Percentiles rank a stretch among this genome's conserved stretches.
Evolutionary conservation across 257 asterid species (phyloP).

Genomic region (Rauvolfia tetraphylla): DNA sequence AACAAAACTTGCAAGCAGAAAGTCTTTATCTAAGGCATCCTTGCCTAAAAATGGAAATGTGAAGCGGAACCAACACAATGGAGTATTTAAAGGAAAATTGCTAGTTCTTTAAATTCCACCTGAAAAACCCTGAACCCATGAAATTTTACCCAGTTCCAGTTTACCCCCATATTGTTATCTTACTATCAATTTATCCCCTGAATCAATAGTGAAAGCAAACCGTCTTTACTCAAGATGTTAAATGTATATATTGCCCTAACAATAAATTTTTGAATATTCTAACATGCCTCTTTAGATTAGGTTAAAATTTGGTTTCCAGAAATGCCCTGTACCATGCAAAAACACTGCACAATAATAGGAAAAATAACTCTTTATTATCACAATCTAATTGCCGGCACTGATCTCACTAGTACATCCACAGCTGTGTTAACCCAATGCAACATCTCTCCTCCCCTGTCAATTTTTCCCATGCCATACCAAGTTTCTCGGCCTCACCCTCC

Average conservation of each 20-base stretch:
- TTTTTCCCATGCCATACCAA: no score
- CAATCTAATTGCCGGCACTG: no score
- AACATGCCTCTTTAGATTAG: background rate
- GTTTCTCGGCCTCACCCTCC: no score
- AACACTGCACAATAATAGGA: no score
- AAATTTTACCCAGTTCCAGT: background rate
- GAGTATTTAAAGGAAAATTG: background rate
- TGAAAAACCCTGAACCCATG: background rate
- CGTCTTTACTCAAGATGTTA: no score
- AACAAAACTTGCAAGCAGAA: background rate
- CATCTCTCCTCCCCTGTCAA: no score
- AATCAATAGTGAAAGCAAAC: background rate
- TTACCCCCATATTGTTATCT: background rate
- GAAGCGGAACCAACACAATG: background rate
- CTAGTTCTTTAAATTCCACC: background rate
- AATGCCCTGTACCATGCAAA: background rate
- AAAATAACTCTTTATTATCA: no score
- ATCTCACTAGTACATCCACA: no score
- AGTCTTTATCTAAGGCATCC: background rate
- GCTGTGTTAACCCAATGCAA: no score
- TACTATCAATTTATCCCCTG: background rate
- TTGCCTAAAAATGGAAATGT: background rate
- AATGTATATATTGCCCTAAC: no score
- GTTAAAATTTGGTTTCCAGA: background rate
- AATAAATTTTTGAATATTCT: no score